Percentiles rank a stretch among this genome's conserved stretches.
Evolutionary conservation across 2,329 filamentous ascomycete genomes (phyloP).

Genomic region (Beauveria pseudobassiana): DNA sequence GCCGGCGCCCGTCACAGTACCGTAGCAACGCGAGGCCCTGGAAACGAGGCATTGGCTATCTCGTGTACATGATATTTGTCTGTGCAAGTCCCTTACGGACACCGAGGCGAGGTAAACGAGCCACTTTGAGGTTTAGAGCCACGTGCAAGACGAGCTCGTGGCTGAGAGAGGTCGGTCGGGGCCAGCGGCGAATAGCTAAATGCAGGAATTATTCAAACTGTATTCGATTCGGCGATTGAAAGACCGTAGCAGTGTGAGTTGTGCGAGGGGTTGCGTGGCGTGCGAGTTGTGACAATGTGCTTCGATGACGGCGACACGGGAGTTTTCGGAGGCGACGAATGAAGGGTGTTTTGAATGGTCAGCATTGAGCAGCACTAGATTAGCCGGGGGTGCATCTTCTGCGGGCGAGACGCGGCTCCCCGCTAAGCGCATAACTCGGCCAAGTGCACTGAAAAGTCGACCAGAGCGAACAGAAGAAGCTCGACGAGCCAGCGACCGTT

Average conservation of each 20-base stretch:
- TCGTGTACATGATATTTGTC: slow-evolving; percentile 30
- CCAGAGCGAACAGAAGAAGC: neutral
- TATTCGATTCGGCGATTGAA: neutral
- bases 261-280: neutral
- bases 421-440: slow-evolving; percentile 10
- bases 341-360: slow-evolving; percentile 1
- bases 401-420: neutral
- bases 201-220: neutral
- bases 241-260: neutral
- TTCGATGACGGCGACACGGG: neutral
- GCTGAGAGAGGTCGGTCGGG: neutral
- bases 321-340: slow-evolving; percentile 7
- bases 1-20: slow-evolving; percentile 21
- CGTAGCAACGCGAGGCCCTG: slow-evolving; percentile 29
- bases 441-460: slow-evolving; percentile 5
- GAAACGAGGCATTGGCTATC: slow-evolving; percentile 28
- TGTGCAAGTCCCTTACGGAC: slow-evolving; percentile 34
- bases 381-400: neutral
- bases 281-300: neutral
- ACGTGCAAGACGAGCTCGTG: slow-evolving; percentile 8
- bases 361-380: neutral
- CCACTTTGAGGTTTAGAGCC: slow-evolving; percentile 23
- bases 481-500: neutral
- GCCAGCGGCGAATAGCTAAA: neutral
- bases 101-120: slow-evolving; percentile 33